Base-by-base conservation (phyloP, 106 monocot genomes). In the Allium fistulosum region DNA sequence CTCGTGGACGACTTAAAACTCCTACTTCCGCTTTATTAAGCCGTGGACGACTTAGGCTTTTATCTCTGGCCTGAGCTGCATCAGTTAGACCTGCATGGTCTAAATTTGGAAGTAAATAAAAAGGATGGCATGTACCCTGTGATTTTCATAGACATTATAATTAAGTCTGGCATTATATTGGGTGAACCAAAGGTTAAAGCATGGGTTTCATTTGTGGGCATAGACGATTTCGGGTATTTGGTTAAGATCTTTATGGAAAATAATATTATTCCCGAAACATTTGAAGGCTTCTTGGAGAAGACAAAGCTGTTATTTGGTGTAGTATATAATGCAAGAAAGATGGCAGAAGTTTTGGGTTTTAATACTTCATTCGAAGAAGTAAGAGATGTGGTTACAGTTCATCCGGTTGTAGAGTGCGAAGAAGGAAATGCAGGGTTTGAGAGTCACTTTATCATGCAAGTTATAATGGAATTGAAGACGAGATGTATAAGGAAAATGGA, bases 191-290 rank as follows among this genome's bases (percentile, higher is more conserved):
- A 28, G 28, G 28, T 28, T 28, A 28, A 28, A 1, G 53, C 53
- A 11, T 82, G 78, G 82, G 57, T 82, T 52, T 67, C 74, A 22
- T 82, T 82, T 59, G 74, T 78, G 61, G 51, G 78, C 16, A 66
- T 64, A 3, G 78, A 82, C 62, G 82, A 82, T 53, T 75, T 78
- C 64, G 78, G 74, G 60, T 82, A 82, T 59, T 59, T 78, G 26
- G 63, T 82, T 57, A 82, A 82, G 74, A 60, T 71, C 7, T 61
- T 80, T 27, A 78, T n/a, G 13, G 17, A 46, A 4, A 15, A 27
- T 17, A 12, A n/a, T 1, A 15, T 11, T 53, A 18, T 82, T 26
- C 82, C 78, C 15, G 48, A 46, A n/a, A 49, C 47, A 4, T 26
- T 68, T 27, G 55, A 0, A 8, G 82, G 37, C 3, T 82, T 82